These are phyloP conservation scores for Ceratocystis ficicola DNA, from an alignment of 2,329 filamentous ascomycete genomes.

Conservation along the genomic window DNA sequence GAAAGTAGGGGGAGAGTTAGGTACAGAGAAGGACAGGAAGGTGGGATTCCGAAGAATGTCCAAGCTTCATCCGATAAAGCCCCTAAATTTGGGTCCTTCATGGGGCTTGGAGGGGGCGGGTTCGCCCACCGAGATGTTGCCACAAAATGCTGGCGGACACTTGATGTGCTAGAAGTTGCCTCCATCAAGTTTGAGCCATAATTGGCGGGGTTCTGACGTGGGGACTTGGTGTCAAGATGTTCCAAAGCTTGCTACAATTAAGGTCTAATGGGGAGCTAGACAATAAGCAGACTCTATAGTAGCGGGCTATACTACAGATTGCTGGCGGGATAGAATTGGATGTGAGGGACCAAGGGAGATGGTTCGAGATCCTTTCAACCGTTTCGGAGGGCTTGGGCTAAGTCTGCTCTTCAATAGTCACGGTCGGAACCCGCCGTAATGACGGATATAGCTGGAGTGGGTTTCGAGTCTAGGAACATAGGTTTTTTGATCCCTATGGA, in stretches of 20 bases:
- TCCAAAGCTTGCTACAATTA: slow-evolving; percentile 33
- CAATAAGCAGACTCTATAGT: slow-evolving; percentile 16
- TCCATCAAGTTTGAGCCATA: slow-evolving; percentile 45
- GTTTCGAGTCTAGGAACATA: background rate
- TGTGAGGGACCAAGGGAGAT: background rate
- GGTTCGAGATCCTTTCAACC: background rate
- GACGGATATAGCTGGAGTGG: background rate
- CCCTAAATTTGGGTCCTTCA: slow-evolving; percentile 40
- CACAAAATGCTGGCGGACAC: slow-evolving; percentile 58
- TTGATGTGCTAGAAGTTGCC: slow-evolving; percentile 53
- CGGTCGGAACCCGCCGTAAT: background rate
- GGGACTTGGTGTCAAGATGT: slow-evolving; percentile 59
- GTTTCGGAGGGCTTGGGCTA: background rate
- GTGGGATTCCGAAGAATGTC: slow-evolving; percentile 37
- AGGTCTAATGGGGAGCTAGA: slow-evolving; percentile 25
- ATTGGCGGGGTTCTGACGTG: slow-evolving; percentile 65
- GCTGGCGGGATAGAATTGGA: background rate
- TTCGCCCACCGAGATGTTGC: slow-evolving; percentile 55
- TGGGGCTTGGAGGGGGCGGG: slow-evolving; percentile 43
- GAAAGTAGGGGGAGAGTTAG: too few relatives aligned
- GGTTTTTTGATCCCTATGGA: background rate
- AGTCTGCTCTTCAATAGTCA: background rate
- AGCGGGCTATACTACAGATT: slow-evolving; percentile 3
- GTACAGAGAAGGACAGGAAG: too few relatives aligned
- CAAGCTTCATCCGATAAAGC: slow-evolving; percentile 47